These are phyloP conservation scores for Corylus americana DNA, from an alignment of 306 rosid genomes.

Conservation along the genomic window DNA sequence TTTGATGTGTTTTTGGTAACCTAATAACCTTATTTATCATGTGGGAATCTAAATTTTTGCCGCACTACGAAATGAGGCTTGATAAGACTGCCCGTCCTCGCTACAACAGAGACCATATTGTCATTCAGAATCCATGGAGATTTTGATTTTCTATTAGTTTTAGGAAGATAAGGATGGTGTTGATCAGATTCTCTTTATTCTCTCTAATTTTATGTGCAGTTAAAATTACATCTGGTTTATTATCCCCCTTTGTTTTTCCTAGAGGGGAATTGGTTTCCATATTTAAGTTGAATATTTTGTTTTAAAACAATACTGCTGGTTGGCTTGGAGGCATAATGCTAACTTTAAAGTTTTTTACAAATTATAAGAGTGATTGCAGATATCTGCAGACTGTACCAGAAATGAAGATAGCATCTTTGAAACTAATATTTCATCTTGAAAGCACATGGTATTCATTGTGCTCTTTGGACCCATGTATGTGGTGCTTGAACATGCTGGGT, in stretches of 20 bases:
- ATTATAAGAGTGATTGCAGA: neutral
- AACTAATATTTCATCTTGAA: neutral
- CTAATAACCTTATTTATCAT: slow-evolving; percentile 15
- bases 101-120: neutral
- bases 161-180: neutral
- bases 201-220: neutral
- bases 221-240: neutral
- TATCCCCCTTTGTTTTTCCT: neutral
- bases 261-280: neutral
- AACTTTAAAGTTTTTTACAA: too few species aligned
- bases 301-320: neutral
- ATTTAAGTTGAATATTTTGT: too few species aligned
- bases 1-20: neutral
- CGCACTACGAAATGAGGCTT: neutral
- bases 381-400: neutral
- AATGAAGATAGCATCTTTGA: neutral
- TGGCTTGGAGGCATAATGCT: neutral
- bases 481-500: neutral
- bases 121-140: neutral
- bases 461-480: neutral
- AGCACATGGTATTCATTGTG: neutral
- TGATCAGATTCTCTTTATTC: neutral
- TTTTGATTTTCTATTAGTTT: neutral
- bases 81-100: neutral
- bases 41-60: neutral